Conservation (phyloP, 129 eudicot species). For the Deinandra increscens region DNA sequence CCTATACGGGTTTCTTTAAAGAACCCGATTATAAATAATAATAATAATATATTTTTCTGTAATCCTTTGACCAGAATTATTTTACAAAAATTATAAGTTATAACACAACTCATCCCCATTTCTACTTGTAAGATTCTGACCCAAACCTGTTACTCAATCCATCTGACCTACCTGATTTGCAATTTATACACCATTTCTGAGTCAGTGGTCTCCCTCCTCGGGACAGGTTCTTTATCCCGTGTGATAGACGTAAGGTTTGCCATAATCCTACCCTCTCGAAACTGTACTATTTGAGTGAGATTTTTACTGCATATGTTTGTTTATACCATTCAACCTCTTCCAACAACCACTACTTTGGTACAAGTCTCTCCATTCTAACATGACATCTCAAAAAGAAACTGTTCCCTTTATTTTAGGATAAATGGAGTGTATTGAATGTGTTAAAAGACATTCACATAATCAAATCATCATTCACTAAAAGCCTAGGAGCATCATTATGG, state of each 20-base stretch:
- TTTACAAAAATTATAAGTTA: background rate
- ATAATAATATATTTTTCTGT: background rate
- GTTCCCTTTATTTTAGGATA: too few relatives aligned
- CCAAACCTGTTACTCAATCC: background rate
- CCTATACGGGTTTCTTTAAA: background rate
- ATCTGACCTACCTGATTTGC: background rate
- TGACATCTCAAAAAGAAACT: background rate
- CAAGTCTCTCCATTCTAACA: background rate
- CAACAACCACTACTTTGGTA: background rate
- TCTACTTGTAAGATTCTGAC: background rate
- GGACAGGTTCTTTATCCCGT: too few relatives aligned
- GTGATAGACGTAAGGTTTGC: too few relatives aligned
- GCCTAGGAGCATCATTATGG: background rate
- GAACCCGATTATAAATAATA: background rate
- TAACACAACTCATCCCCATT: background rate
- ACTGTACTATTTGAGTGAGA: too few relatives aligned
- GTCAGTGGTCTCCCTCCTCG: too few relatives aligned
- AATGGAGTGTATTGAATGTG: too few relatives aligned
- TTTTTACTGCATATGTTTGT: too few relatives aligned
- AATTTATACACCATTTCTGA: too few relatives aligned
- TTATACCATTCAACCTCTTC: background rate
- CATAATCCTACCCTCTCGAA: too few relatives aligned
- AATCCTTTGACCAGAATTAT: background rate
- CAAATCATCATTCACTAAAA: background rate
- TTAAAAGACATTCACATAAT: background rate